Base-by-base conservation (phyloP, 2,329 filamentous ascomycete genomes). In the Trichoderma aggressivum region DNA sequence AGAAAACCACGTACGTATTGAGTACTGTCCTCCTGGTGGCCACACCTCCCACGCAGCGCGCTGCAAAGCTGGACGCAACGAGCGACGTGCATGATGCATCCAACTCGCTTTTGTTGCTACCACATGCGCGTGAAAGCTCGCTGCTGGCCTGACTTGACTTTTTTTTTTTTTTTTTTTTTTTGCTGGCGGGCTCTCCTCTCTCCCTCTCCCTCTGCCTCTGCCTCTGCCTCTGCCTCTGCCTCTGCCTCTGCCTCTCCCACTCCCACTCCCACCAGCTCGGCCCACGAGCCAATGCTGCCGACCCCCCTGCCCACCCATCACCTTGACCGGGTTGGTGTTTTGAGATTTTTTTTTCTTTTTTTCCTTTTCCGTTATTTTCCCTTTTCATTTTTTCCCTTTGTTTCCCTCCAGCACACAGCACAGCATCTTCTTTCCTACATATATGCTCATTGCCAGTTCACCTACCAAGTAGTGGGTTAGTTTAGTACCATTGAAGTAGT, bases 21-120 rank as follows among this genome's bases (percentile, higher is more conserved):
- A n/a, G n/a, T n/a, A 61, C 28, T 24, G 26, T 60, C 39, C 18
- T 55, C 60, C 18, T 70, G 65, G 55, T 36, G 65, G 39, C 68
- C 68, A 65, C 68, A 65, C 55, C 50, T 61, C 16, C 24, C 56
- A 34, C 56, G 28, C 56, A 32, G 30, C 16, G 36, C 30, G 56
- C 56, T 59, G 65, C 65, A 61, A 7, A 62, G 47, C 39, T 69
- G 18, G 36, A 69, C 65, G 65, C 69, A 71, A 60, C 30, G 56
- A 71, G 70, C 63, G 70, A 68, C 70, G 58, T 71, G 70, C 70
- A 71, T 71, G 59, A 71, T 71, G 59, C 63, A 68, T 61, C 39
- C 36, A 55, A 58, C 36, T 62, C 61, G 32, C 61, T 3, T 39
- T 36, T 61, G 39, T 39, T 68, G 21, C 65, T 10, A 68, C 53